phyloP scores from a whole-genome alignment of 768 basidiomycete species.

The Pleurotus ostreatus region DNA sequence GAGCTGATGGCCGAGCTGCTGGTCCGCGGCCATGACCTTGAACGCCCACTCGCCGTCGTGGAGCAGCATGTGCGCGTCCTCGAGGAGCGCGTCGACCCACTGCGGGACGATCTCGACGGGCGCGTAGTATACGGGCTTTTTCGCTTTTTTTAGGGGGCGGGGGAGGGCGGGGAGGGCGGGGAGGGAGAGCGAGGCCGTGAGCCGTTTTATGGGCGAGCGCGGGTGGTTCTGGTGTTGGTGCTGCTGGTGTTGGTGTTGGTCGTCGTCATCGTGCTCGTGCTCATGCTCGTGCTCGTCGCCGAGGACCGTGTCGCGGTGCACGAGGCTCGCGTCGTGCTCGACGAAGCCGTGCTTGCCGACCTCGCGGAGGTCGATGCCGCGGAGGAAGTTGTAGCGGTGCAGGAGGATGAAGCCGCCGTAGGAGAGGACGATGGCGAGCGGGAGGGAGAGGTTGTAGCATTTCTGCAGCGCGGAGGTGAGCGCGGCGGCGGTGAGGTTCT shows the following conservation, averaged over 20 bases:
- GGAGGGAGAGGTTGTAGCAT: slow-evolving; percentile 47
- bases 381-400: slow-evolving; percentile 26
- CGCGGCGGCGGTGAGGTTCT: slow-evolving; percentile 37
- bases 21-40: background rate
- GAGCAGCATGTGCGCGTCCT: slow-evolving; percentile 25
- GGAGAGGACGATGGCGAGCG: slow-evolving; percentile 45
- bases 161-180: too few relatives aligned
- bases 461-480: slow-evolving; percentile 39
- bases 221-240: too few relatives aligned
- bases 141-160: background rate
- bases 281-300: too few relatives aligned
- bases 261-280: too few relatives aligned
- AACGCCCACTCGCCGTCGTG: slow-evolving; percentile 23
- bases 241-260: too few relatives aligned
- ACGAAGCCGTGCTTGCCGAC: slow-evolving; percentile 47
- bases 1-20: background rate
- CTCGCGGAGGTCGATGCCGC: slow-evolving; percentile 28
- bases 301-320: slow-evolving; percentile 40
- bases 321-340: slow-evolving; percentile 60
- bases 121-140: slow-evolving; percentile 32
- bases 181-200: too few relatives aligned
- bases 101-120: slow-evolving; percentile 31
- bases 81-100: slow-evolving; percentile 34
- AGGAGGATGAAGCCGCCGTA: slow-evolving; percentile 43
- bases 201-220: too few relatives aligned